Evolutionary conservation across 2,329 filamentous ascomycete species (phyloP).

Genomic region (Rhexocercosporidium sp.): DNA sequence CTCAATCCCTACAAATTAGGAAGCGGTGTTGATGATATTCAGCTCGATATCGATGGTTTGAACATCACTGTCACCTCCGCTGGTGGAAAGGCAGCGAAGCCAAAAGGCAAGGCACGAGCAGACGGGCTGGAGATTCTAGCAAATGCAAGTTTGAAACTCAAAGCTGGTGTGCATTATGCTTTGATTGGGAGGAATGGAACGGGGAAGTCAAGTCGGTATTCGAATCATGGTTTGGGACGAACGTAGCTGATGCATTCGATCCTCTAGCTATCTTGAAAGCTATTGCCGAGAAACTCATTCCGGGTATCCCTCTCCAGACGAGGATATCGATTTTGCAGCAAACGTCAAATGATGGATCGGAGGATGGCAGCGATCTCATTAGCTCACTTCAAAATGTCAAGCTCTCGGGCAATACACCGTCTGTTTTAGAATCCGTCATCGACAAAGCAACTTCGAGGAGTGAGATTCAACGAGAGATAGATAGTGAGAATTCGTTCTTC

Average conservation of each 20-base stretch:
- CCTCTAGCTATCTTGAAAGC: slow-evolving; percentile 70
- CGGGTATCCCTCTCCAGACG: slow-evolving; percentile 71
- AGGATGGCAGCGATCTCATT: slow-evolving; percentile 45
- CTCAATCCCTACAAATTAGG: background rate
- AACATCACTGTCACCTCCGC: slow-evolving; percentile 65
- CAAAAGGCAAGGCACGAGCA: slow-evolving; percentile 56
- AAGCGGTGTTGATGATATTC: slow-evolving; percentile 8
- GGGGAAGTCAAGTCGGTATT: slow-evolving; percentile 74
- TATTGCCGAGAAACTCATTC: slow-evolving; percentile 78
- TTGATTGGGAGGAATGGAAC: slow-evolving; percentile 81
- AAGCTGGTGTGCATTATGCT: slow-evolving; percentile 76
- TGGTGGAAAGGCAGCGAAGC: slow-evolving; percentile 45
- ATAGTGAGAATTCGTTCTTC: slow-evolving; percentile 48
- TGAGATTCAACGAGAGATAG: slow-evolving; percentile 64
- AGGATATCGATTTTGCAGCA: slow-evolving; percentile 74
- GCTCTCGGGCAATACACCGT: slow-evolving; percentile 41
- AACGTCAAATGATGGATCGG: slow-evolving; percentile 47
- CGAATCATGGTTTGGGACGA: background rate
- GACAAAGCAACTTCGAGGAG: slow-evolving; percentile 62
- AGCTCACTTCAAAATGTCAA: slow-evolving; percentile 2
- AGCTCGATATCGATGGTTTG: slow-evolving; percentile 77
- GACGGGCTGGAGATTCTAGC: slow-evolving; percentile 69
- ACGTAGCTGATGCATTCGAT: background rate
- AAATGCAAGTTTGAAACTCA: slow-evolving; percentile 72
- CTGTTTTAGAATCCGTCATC: slow-evolving; percentile 72